Evolutionary conservation across 1,284 basidiomycete genomes (phyloP), one percentile per base, ranked within the genome.

Genomic region (Bondarzewia mesenterica): DNA sequence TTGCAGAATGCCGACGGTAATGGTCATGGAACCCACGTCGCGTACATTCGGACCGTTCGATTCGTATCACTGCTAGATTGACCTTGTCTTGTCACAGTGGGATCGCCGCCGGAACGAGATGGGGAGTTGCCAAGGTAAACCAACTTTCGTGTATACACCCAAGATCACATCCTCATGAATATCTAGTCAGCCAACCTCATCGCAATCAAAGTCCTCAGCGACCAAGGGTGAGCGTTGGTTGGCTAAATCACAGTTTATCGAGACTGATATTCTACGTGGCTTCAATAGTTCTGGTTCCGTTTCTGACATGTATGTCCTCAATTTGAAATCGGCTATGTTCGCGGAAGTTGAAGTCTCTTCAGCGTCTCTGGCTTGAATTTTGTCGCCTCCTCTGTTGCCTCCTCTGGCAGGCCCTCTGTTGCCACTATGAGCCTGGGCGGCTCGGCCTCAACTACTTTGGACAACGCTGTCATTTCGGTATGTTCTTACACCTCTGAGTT

Each of bases 391-490:
- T 67, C 63, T 44, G 69, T 67, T 14, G 64, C 72, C 53, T 57
- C 74, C 47, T 69, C 69, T 48, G 64, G 81, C 73, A 71, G 82
- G 71, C 56, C 68, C 15, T 80, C 80, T 29, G 77, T 86, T 55
- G 80, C 80, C 57, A 82, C 80, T 67, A 82, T 88, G 80, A 82
- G 80, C 48, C 73, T 87, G 47, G 83, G 83, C 43, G 84, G 83
- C 57, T 72, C 77, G 53, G 77, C 78, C 60, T 77, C 75, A 38
- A 70, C 71, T 50, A 69, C 80, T 26, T 71, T 87, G 41, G 82
- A 88, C 63, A 72, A 74, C 50, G 82, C 83, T 38, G 82, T 86
- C 52, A 69, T 78, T 59, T 68, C 71, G 35, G 81, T 61, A 39
- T 47, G 55, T 37, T n/a, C 4, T 16, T 22, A 21, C 27, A 7